Evolutionary conservation across 140 eudicot genomes (phyloP).

Genomic region (Bidens hawaiensis): DNA sequence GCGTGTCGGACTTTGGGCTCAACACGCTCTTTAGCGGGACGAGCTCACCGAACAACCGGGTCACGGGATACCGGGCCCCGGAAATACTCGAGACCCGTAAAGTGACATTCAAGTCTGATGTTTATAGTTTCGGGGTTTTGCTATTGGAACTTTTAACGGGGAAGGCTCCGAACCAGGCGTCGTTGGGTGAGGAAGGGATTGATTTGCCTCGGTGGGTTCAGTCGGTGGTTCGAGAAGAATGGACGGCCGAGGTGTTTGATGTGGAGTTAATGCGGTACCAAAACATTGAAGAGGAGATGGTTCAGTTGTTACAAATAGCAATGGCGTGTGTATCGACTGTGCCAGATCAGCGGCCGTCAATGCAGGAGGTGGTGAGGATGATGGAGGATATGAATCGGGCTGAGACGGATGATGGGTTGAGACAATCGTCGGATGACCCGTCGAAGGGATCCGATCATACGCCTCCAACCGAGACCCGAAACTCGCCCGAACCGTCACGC

Average conservation of each 20-base stretch:
- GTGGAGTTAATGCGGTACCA: slow-evolving; percentile 84
- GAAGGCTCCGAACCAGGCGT: slow-evolving; percentile 80
- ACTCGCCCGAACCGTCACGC: not conserved
- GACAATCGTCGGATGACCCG: slow-evolving; percentile 73
- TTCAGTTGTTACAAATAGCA: slow-evolving; percentile 83
- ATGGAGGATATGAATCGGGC: slow-evolving; percentile 78
- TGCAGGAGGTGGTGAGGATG: slow-evolving; percentile 87
- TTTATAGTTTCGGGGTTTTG: slow-evolving; percentile 81
- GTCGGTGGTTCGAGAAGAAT: slow-evolving; percentile 76
- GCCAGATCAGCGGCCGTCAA: slow-evolving; percentile 77
- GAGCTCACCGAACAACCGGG: slow-evolving; percentile 43
- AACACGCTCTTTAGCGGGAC: slow-evolving; percentile 47
- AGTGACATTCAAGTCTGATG: slow-evolving; percentile 71
- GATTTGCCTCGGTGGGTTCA: slow-evolving; percentile 95
- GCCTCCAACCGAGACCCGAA: slow-evolving; percentile 2
- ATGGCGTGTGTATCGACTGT: slow-evolving; percentile 73
- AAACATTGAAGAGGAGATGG: slow-evolving; percentile 85
- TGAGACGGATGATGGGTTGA: slow-evolving; percentile 69
- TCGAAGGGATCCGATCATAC: slow-evolving; percentile 5
- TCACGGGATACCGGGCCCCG: slow-evolving; percentile 75
- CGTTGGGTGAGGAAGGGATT: slow-evolving; percentile 78
- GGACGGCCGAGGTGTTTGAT: slow-evolving; percentile 94
- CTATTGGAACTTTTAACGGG: slow-evolving; percentile 77
- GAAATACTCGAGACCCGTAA: slow-evolving; percentile 61
- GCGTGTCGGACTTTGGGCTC: slow-evolving; percentile 75